Percentiles rank a stretch among this genome's conserved stretches.
phyloP scores from a whole-genome alignment of 352 stramenopile genomes.

The Blastocystis sp. region DNA sequence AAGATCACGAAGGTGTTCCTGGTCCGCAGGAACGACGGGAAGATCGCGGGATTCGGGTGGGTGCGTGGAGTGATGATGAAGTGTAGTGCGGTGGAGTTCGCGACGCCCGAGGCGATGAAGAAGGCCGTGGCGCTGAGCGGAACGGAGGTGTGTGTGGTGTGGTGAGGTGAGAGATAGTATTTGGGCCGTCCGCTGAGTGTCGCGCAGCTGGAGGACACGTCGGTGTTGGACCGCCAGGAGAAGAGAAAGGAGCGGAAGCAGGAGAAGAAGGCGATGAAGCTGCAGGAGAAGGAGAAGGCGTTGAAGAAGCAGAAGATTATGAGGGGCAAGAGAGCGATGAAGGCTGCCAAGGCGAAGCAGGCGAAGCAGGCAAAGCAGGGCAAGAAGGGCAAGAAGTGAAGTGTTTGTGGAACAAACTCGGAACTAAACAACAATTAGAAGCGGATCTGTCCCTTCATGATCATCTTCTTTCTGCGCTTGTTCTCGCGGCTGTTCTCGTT shows the following conservation, averaged over 20 bases:
- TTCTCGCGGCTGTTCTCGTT: constrained; percentile 31
- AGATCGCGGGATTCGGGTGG: constrained; percentile 36
- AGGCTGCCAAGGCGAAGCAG: not conserved
- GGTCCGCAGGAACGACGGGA: constrained; percentile 30
- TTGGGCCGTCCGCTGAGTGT: constrained; percentile 26
- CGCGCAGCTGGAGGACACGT: constrained; percentile 17
- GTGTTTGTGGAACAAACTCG: constrained; percentile 17
- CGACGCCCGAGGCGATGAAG: not conserved
- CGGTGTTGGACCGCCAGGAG: constrained; percentile 46
- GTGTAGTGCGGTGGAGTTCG: constrained; percentile 56
- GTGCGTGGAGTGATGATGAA: not conserved
- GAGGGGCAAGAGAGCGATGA: too few relatives aligned
- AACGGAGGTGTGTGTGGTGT: not conserved
- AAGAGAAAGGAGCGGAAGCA: constrained; percentile 29
- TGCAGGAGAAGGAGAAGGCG: constrained; percentile 48
- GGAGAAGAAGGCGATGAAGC: not conserved
- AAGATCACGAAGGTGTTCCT: constrained; percentile 24
- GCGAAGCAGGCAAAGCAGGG: constrained; percentile 25
- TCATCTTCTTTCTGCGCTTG: constrained; percentile 45
- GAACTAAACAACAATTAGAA: constrained; percentile 1
- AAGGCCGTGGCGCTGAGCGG: constrained; percentile 12
- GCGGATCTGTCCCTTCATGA: constrained; percentile 59
- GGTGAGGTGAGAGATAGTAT: not conserved
- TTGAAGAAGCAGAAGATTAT: constrained; percentile 27
- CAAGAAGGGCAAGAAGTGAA: not conserved